Base-by-base conservation (phyloP, 2,329 filamentous ascomycete species). In the Fusarium ramigenum region DNA sequence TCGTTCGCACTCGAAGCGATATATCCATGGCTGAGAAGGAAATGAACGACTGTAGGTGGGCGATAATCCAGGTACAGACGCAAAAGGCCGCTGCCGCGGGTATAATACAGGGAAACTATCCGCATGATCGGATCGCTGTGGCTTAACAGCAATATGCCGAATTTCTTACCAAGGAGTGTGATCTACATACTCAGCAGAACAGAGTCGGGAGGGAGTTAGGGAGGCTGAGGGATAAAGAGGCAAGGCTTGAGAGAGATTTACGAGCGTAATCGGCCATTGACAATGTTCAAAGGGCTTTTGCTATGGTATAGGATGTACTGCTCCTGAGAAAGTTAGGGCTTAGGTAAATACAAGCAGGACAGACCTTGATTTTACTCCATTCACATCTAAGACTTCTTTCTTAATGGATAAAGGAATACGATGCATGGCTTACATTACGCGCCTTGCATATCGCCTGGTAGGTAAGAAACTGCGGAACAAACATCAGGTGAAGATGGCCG, bases 301-400 rank as follows among this genome's bases (percentile, higher is more conserved):
- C 25, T 28, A 28, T 28, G 5, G 44, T 4, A 28, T 11, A 28
- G 12, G 19, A 9, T 15, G 0, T 21, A 10, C 23, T 46, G 3
- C 25, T 15, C 12, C 12, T 6, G 4, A 19, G 8, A 15, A 28
- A 6, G 12, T 15, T 14, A 32, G 30, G 30, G 30, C 30, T 14
- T 4, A 9, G 2, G 5, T 14, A 1, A 4, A 4, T 9, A 28
- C 25, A 16, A 9, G 11, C 18, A 25, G 18, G 0, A 21, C 1
- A 21, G 25, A 21, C 12, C 3, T 7, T 3, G 7, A 11, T 3
- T 10, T 15, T 28, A 21, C 5, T 10, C 7, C 2, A 15, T 10
- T 15, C 5, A 7, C 4, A 28, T 43, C 4, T 14, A 4, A 14
- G 9, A 28, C 4, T 28, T 46, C 2, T 12, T 28, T 28, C 4